Evolutionary conservation across 2,329 filamentous ascomycete genomes (phyloP), one percentile per base, ranked within the genome.

Genomic region (Xylaria arbuscula): DNA sequence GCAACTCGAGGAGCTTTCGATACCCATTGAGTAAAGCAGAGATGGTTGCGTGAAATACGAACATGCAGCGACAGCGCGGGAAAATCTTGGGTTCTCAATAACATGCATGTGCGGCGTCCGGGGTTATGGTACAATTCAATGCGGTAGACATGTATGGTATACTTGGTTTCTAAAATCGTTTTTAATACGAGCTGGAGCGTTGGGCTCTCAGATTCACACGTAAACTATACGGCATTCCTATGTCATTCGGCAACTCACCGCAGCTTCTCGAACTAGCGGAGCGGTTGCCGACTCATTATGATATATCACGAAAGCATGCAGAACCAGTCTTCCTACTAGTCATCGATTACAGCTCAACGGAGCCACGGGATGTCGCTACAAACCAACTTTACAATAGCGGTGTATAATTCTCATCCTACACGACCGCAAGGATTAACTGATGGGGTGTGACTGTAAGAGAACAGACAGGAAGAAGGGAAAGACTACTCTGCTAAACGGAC

Each of bases 41-140:
- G 57, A 69, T 68, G 62, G 65, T 70, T 69, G 68, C 65, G 55
- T 67, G 65, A 53, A 63, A 55, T 62, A 59, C 24, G 63, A 58
- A 57, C 58, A 61, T 62, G 67, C 64, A 67, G 61, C 64, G 48
- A 63, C 42, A 65, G 61, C 58, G 70, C 48, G 45, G 57, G 62
- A 69, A 71, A 68, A 70, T 55, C 54, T 70, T 71, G 59, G 71
- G 70, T 68, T 69, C 62, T 72, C 66, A 66, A 71, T 66, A 73
- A 72, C 62, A 72, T 77, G 75, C 76, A 77, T 77, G 72, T 73
- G 69, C 70, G 76, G 76, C 75, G 76, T 77, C 76, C 69, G 75
- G 72, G 72, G 72, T 73, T 71, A 63, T 67, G 74, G 73, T 72
- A 72, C 69, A 73, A 70, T 71, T 69, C 71, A 72, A 72, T 72